Evolutionary conservation across 805 yeast species (phyloP).

Genomic region (Priceomyces medius): DNA sequence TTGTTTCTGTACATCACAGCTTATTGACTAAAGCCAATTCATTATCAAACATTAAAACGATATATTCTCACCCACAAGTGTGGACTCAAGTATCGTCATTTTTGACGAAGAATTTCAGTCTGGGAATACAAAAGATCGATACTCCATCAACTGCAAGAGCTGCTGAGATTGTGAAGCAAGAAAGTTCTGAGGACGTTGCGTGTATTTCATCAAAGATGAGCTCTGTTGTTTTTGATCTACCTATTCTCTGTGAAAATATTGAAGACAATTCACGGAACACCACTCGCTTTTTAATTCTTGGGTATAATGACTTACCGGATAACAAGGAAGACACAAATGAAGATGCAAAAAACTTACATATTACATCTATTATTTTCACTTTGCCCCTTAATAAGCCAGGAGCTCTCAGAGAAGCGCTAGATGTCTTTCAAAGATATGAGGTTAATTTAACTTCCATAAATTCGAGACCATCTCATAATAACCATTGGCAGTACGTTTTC

Average conservation of each 20-base stretch:
- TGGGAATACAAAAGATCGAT: slow-evolving; percentile 48
- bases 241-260: slow-evolving; percentile 53
- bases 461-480: slow-evolving; percentile 69
- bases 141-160: slow-evolving; percentile 82
- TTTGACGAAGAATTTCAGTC: slow-evolving; percentile 33
- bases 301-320: slow-evolving; percentile 24
- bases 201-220: slow-evolving; percentile 77
- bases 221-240: slow-evolving; percentile 55
- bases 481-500: slow-evolving; percentile 80
- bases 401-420: slow-evolving; percentile 64
- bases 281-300: slow-evolving; percentile 77
- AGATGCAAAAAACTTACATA: slow-evolving; percentile 10
- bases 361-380: slow-evolving; percentile 65
- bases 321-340: slow-evolving; percentile 5
- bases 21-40: slow-evolving; percentile 50
- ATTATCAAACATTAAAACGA: slow-evolving; percentile 46
- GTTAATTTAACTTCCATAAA: slow-evolving; percentile 70
- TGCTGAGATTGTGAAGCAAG: slow-evolving; percentile 57
- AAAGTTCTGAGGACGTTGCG: slow-evolving; percentile 45
- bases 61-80: slow-evolving; percentile 95
- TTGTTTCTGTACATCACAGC: slow-evolving; percentile 80
- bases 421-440: slow-evolving; percentile 51
- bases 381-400: slow-evolving; percentile 69
- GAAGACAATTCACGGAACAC: slow-evolving; percentile 78
- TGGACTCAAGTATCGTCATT: slow-evolving; percentile 88